These are phyloP conservation scores for Pittosporum tobira DNA, from an alignment of 129 eudicot species.

Conservation along the genomic window DNA sequence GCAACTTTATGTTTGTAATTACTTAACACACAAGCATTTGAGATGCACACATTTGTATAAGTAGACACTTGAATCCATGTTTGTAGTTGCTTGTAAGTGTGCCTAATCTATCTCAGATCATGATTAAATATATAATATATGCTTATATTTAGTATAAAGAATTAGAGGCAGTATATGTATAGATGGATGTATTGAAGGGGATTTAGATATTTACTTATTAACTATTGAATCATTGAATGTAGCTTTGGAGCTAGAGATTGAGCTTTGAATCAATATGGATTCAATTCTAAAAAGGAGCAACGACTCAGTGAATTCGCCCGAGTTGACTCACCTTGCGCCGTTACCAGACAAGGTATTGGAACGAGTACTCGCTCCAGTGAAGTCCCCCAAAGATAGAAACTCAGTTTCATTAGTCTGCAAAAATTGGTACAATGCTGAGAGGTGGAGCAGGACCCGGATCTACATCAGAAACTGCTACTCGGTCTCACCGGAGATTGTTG, in stretches of 20 bases:
- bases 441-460: conserved; percentile 51
- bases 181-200: too few species aligned
- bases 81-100: too few species aligned
- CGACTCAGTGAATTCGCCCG: neutral
- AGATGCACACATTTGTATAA: too few species aligned
- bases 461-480: conserved; percentile 72
- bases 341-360: conserved; percentile 63
- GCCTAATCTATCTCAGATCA: too few species aligned
- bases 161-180: too few species aligned
- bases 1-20: too few species aligned
- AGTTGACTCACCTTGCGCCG: conserved; percentile 17
- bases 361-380: conserved; percentile 40
- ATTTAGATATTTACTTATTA: too few species aligned
- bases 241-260: neutral
- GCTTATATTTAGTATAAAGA: too few species aligned
- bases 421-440: conserved; percentile 70
- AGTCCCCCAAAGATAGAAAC: conserved; percentile 50
- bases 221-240: too few species aligned
- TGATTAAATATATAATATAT: too few species aligned
- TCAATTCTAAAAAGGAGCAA: neutral
- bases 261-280: neutral
- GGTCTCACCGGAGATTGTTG: conserved; percentile 58
- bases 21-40: too few species aligned
- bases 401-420: conserved; percentile 68
- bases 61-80: too few species aligned